phyloP scores from a whole-genome alignment of 2,329 filamentous ascomycete genomes.

The Botrytis fabae region DNA sequence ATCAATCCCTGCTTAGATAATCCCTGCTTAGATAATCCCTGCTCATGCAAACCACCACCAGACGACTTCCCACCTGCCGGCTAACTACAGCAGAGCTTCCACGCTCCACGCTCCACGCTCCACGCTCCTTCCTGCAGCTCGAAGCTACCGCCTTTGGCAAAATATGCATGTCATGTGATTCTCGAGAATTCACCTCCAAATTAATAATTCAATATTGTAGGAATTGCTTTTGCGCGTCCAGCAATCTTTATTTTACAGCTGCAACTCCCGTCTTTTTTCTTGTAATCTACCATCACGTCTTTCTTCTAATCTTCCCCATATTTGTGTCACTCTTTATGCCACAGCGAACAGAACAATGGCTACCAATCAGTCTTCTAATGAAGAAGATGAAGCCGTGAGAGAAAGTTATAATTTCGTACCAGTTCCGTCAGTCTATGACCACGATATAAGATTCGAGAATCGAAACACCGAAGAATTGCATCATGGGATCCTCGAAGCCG shows the following conservation, averaged over 20 bases:
- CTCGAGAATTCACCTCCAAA: constrained; percentile 1
- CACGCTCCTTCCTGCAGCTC: constrained; percentile 1
- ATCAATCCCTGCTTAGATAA: constrained; percentile 12
- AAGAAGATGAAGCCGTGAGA: constrained; percentile 15
- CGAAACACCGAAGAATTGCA: constrained; percentile 34
- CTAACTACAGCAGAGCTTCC: neutral
- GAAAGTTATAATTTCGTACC: constrained; percentile 19
- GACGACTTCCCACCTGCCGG: neutral
- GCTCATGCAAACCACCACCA: neutral
- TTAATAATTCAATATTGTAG: neutral
- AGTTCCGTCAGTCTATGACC: constrained; percentile 16
- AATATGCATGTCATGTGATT: constrained; percentile 10
- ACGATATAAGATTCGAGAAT: constrained; percentile 26
- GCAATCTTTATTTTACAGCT: neutral
- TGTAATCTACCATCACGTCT: neutral
- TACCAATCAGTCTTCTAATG: constrained; percentile 11
- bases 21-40: constrained; percentile 9
- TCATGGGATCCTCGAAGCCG: constrained; percentile 61
- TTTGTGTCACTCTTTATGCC: neutral
- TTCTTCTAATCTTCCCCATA: too few relatives aligned
- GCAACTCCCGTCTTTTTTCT: neutral
- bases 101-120: neutral
- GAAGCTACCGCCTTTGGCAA: constrained; percentile 6
- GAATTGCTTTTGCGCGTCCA: neutral
- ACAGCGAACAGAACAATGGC: constrained; percentile 10